A percentile compares a stretch with the other conserved stretches of the same genome.
Conservation (phyloP, 164 flowering plant genomes). For the Buxus sempervirens region DNA sequence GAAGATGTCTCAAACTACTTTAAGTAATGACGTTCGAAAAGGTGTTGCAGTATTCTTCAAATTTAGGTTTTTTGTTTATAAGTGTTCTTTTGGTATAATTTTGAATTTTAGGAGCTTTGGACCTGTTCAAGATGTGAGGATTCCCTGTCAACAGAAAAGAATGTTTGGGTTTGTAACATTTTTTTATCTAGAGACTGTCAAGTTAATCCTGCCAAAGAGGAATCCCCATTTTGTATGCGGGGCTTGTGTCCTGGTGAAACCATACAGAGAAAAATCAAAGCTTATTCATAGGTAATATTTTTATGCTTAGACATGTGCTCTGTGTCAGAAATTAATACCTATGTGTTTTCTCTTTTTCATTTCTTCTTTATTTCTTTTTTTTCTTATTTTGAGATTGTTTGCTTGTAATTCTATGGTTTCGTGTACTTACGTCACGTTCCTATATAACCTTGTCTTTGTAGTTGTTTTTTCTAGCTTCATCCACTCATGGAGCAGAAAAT, state of each 20-base stretch:
- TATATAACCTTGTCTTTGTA: too few species aligned
- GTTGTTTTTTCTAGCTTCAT: too few species aligned
- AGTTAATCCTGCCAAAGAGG: conserved; percentile 55
- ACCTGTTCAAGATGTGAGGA: conserved; percentile 92
- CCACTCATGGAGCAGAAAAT: too few species aligned
- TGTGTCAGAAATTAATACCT: too few species aligned
- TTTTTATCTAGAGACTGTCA: conserved; percentile 64
- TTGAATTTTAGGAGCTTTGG: conserved; percentile 58
- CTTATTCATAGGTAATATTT: conserved; percentile 51
- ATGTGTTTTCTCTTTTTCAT: too few species aligned
- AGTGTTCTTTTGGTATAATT: neutral
- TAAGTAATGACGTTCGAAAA: conserved; percentile 49
- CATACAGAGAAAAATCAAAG: conserved; percentile 82
- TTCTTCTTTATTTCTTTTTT: too few species aligned
- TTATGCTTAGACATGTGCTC: too few species aligned
- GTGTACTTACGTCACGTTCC: too few species aligned
- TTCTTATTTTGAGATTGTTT: too few species aligned
- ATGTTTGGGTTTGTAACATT: conserved; percentile 98
- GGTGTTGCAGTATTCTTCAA: neutral
- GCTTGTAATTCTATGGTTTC: too few species aligned
- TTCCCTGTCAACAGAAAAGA: conserved; percentile 85
- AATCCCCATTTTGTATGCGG: conserved; percentile 90
- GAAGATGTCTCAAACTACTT: conserved; percentile 87
- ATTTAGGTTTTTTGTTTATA: neutral
- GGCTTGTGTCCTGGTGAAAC: conserved; percentile 93